Evolutionary conservation across 352 stramenopile genomes (phyloP).

Genomic region (Phytophthora tentaculata): DNA sequence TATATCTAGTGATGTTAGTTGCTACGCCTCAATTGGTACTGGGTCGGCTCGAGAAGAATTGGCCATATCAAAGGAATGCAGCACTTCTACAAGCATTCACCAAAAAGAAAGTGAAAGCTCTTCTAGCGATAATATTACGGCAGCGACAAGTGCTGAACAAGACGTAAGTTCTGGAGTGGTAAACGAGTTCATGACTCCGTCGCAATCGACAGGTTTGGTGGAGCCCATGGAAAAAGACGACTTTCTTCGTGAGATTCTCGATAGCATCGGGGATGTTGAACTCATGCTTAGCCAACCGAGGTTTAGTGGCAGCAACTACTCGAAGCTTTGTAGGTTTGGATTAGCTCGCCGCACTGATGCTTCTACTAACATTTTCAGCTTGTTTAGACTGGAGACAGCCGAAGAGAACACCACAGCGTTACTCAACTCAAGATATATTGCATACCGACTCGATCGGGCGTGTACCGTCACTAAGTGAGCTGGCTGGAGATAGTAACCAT

Average conservation of each 20-base stretch:
- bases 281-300: constrained; percentile 53
- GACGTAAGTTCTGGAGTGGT: not conserved
- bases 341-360: not conserved
- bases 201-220: not conserved
- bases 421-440: not conserved
- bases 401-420: not conserved
- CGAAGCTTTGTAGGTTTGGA: constrained; percentile 11
- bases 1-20: not conserved
- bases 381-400: constrained; percentile 12
- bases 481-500: constrained; percentile 18
- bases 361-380: not conserved
- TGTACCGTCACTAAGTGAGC: constrained; percentile 22
- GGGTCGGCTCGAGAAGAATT: not conserved
- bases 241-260: constrained; percentile 68
- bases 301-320: constrained; percentile 10
- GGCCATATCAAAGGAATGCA: not conserved
- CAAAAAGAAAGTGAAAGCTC: not conserved
- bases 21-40: not conserved
- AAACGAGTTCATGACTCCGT: not conserved
- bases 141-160: not conserved
- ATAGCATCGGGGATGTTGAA: constrained; percentile 66
- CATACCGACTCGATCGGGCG: not conserved
- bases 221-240: constrained; percentile 40
- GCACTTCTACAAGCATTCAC: not conserved
- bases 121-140: not conserved